A percentile compares a stretch with the other conserved stretches of the same genome.
Evolutionary conservation across 2,329 filamentous ascomycete species (phyloP).

Genomic region (Talaromyces verruculosus): DNA sequence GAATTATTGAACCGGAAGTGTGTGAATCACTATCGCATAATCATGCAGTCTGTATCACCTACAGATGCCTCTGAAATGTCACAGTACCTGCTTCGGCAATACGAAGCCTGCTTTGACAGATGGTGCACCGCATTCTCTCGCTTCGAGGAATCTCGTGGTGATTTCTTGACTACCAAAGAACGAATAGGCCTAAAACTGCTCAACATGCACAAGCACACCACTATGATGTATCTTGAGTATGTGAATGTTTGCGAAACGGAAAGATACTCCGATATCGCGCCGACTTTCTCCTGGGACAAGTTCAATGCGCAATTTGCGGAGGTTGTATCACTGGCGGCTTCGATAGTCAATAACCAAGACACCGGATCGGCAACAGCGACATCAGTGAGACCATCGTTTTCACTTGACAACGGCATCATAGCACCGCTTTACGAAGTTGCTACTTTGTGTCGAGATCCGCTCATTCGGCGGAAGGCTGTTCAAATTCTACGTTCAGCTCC

Average conservation of each 20-base stretch:
- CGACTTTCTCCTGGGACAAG: slow-evolving; percentile 28
- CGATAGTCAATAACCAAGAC: slow-evolving; percentile 22
- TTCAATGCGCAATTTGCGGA: slow-evolving; percentile 29
- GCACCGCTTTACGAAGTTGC: slow-evolving; percentile 30
- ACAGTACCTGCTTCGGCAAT: slow-evolving; percentile 13
- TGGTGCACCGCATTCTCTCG: slow-evolving; percentile 12
- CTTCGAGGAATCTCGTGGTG: slow-evolving; percentile 9
- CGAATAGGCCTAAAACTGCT: slow-evolving; percentile 13
- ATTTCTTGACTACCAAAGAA: slow-evolving; percentile 6
- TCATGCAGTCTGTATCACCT: not conserved
- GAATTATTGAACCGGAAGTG: slow-evolving; percentile 12
- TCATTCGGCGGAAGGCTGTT: slow-evolving; percentile 31
- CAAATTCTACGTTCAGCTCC: slow-evolving; percentile 26
- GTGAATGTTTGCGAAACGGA: not conserved
- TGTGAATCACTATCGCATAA: slow-evolving; percentile 8
- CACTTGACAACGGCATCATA: slow-evolving; percentile 33
- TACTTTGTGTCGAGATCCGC: slow-evolving; percentile 33
- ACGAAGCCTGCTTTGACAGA: slow-evolving; percentile 1
- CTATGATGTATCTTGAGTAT: slow-evolving; percentile 5
- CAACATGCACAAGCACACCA: slow-evolving; percentile 6
- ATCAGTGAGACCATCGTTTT: slow-evolving; percentile 24
- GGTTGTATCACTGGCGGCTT: slow-evolving; percentile 29
- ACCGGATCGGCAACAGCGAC: not conserved
- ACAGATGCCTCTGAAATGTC: not conserved
- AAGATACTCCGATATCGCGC: not conserved